phyloP scores from a whole-genome alignment of 345 rosid genomes.

The Kandelia obovata region DNA sequence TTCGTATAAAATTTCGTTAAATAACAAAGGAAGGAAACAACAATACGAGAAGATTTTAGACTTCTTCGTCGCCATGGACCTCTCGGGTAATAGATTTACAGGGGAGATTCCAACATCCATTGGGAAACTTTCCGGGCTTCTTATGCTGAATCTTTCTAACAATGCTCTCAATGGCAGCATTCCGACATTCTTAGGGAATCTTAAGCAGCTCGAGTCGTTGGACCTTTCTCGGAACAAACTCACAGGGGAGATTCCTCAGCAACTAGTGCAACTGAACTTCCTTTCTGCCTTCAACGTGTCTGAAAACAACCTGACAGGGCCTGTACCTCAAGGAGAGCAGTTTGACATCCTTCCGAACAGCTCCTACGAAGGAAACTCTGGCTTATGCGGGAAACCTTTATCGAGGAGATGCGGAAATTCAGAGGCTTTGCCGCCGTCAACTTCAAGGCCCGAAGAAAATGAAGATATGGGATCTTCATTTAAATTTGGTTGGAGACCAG shows the following conservation, averaged over 20 bases:
- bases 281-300: neutral
- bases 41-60: neutral
- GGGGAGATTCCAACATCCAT: neutral
- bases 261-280: constrained; percentile 4
- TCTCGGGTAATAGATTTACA: neutral
- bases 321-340: constrained; percentile 7
- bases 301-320: neutral
- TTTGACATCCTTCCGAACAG: neutral
- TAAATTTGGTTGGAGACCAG: constrained; percentile 14
- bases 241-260: constrained; percentile 1
- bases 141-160: constrained; percentile 8
- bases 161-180: neutral
- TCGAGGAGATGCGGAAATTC: neutral
- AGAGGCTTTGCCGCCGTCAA: neutral
- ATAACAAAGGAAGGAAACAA: constrained; percentile 3
- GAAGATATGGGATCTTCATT: neutral
- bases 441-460: neutral
- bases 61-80: neutral
- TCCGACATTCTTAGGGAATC: neutral
- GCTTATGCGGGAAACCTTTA: constrained; percentile 22
- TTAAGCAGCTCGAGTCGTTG: constrained; percentile 6
- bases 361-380: constrained; percentile 11
- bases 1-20: too few species aligned
- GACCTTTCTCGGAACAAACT: constrained; percentile 9
- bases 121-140: neutral